Conservation (phyloP, 331 rosid genomes). For the Quercus lobata region DNA sequence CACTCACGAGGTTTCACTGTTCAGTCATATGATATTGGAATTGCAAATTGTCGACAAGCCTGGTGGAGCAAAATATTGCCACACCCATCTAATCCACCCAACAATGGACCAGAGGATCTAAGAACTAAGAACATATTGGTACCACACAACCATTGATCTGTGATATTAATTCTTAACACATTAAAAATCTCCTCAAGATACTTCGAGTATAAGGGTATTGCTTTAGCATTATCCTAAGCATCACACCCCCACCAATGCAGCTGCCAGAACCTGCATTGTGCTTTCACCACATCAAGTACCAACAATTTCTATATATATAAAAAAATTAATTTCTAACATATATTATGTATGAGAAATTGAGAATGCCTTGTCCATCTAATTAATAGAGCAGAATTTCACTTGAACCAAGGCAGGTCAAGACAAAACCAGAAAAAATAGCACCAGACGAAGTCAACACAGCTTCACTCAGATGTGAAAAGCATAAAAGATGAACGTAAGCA, state of each 20-base stretch:
- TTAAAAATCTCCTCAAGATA: background rate
- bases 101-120: background rate
- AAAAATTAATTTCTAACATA: background rate
- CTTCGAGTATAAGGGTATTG: background rate
- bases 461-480: background rate
- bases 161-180: background rate
- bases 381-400: background rate
- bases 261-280: background rate
- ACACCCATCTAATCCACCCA: background rate
- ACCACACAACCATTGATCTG: background rate
- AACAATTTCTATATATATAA: background rate
- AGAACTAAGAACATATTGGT: background rate
- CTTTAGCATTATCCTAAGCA: background rate
- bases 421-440: no score
- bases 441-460: background rate
- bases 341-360: background rate
- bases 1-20: conserved; percentile 23
- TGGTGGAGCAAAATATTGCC: background rate
- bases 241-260: background rate
- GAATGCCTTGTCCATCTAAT: background rate
- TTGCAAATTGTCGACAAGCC: background rate
- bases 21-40: background rate
- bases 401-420: background rate
- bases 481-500: background rate
- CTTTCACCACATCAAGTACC: background rate